These are phyloP conservation scores for Rubus idaeus DNA, from an alignment of 306 rosid genomes.

Conservation along the genomic window DNA sequence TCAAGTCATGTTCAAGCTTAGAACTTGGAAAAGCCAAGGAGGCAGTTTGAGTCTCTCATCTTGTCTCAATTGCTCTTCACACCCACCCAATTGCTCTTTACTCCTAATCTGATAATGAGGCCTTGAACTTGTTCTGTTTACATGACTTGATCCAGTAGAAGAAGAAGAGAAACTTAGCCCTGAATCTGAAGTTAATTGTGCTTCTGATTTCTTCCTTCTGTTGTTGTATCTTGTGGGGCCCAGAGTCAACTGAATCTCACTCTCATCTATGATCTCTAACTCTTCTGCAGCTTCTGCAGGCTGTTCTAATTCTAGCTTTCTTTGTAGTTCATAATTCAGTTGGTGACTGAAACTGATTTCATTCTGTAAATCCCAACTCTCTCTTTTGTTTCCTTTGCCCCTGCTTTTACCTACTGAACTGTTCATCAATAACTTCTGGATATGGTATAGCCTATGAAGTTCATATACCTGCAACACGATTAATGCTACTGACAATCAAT, in stretches of 20 bases:
- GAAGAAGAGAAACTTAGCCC: conserved; percentile 64
- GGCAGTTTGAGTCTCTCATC: conserved; percentile 57
- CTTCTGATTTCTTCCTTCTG: conserved; percentile 52
- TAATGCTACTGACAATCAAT: conserved; percentile 1
- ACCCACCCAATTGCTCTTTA: conserved; percentile 15
- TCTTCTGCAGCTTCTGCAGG: conserved; percentile 39
- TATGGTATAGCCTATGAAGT: conserved; percentile 81
- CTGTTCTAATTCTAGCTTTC: conserved; percentile 62
- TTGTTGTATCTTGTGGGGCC: conserved; percentile 64
- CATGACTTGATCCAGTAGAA: conserved; percentile 72
- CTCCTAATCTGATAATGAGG: conserved; percentile 32
- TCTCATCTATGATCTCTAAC: conserved; percentile 65
- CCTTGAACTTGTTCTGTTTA: conserved; percentile 44
- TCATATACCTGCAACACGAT: conserved; percentile 59
- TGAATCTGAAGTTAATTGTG: conserved; percentile 55
- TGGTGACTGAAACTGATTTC: conserved; percentile 40
- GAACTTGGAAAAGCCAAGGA: conserved; percentile 64
- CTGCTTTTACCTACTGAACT: conserved; percentile 42
- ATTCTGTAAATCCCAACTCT: conserved; percentile 47
- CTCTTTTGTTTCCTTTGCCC: conserved; percentile 34
- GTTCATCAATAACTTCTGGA: conserved; percentile 79
- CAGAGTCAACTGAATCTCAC: conserved; percentile 69
- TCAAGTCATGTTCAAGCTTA: conserved; percentile 61
- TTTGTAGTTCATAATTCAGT: conserved; percentile 29
- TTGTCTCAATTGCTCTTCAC: conserved; percentile 49